These are phyloP conservation scores for Aspergillus candidus DNA, from an alignment of 2,329 filamentous ascomycete genomes.

Conservation along the genomic window DNA sequence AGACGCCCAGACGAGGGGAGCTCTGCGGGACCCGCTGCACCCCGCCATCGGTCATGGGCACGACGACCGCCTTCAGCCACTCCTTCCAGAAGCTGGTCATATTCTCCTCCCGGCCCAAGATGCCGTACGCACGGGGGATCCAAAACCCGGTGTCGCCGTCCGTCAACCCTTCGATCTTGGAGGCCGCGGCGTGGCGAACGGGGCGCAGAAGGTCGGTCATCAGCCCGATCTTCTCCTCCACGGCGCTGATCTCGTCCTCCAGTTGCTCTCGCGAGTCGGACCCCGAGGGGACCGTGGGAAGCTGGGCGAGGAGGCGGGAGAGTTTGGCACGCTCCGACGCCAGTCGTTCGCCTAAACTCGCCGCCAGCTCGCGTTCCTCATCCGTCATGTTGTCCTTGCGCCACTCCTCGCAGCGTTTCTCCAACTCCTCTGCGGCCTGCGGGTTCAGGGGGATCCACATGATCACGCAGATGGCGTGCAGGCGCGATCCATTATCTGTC, in stretches of 20 bases:
- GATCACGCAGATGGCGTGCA: slow-evolving; percentile 86
- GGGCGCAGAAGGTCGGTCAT: slow-evolving; percentile 96
- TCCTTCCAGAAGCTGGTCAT: slow-evolving; percentile 97
- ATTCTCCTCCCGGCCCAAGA: slow-evolving; percentile 76
- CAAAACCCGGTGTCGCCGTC: slow-evolving; percentile 93
- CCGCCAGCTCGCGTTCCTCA: slow-evolving; percentile 88
- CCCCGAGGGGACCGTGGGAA: slow-evolving; percentile 74
- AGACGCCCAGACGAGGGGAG: slow-evolving; percentile 84
- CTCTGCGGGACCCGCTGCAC: slow-evolving; percentile 77
- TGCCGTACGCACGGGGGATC: slow-evolving; percentile 89
- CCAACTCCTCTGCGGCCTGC: slow-evolving; percentile 71
- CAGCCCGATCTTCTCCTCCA: slow-evolving; percentile 92
- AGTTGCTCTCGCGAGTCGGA: slow-evolving; percentile 73
- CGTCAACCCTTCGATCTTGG: slow-evolving; percentile 93
- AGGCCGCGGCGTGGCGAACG: slow-evolving; percentile 85
- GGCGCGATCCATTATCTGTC: slow-evolving; percentile 79
- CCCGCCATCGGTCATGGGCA: slow-evolving; percentile 87
- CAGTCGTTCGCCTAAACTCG: slow-evolving; percentile 81
- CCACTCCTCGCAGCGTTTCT: slow-evolving; percentile 74
- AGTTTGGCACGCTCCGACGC: slow-evolving; percentile 83
- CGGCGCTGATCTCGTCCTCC: slow-evolving; percentile 89
- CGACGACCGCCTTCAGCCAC: slow-evolving; percentile 88
- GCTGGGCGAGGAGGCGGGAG: slow-evolving; percentile 75
- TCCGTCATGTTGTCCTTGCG: slow-evolving; percentile 93
- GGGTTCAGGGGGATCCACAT: slow-evolving; percentile 85